Evolutionary conservation across 129 eudicot species (phyloP).

Genomic region (Ambrosia trifida): DNA sequence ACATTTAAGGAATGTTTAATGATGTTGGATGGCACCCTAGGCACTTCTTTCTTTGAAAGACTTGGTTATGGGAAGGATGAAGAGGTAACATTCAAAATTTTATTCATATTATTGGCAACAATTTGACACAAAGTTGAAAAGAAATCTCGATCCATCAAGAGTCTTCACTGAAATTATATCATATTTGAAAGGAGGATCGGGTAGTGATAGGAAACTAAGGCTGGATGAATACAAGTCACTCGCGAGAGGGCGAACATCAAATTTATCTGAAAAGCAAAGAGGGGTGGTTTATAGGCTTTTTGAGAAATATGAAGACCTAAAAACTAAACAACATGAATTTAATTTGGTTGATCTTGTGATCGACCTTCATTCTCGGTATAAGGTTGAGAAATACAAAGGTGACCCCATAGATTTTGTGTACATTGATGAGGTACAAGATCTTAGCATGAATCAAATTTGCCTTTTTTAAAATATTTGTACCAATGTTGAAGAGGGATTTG

Average conservation of each 20-base stretch:
- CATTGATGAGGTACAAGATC: too few species aligned
- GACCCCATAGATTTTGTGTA: too few species aligned
- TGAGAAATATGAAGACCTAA: slow-evolving; percentile 6
- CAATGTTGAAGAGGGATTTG: slow-evolving; percentile 65
- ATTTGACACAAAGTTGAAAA: background rate
- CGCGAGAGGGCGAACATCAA: background rate
- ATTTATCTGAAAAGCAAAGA: background rate
- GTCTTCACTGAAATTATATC: slow-evolving; percentile 11
- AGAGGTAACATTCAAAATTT: too few species aligned
- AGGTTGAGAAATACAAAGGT: too few species aligned
- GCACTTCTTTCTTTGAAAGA: slow-evolving; percentile 7
- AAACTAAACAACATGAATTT: background rate
- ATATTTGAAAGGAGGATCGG: too few species aligned
- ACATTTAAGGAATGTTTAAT: slow-evolving; percentile 4
- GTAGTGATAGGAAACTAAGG: slow-evolving; percentile 2
- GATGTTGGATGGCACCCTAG: slow-evolving; percentile 11
- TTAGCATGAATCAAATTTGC: too few species aligned
- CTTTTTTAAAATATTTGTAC: background rate
- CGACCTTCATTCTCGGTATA: slow-evolving; percentile 12
- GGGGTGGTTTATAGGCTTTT: background rate
- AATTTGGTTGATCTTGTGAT: slow-evolving; percentile 14
- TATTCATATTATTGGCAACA: slow-evolving; percentile 6
- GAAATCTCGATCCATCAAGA: background rate
- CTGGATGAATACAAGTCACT: background rate
- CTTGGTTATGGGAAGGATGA: background rate